Base-by-base conservation (phyloP, 306 rosid species). In the Rosa chinensis region DNA sequence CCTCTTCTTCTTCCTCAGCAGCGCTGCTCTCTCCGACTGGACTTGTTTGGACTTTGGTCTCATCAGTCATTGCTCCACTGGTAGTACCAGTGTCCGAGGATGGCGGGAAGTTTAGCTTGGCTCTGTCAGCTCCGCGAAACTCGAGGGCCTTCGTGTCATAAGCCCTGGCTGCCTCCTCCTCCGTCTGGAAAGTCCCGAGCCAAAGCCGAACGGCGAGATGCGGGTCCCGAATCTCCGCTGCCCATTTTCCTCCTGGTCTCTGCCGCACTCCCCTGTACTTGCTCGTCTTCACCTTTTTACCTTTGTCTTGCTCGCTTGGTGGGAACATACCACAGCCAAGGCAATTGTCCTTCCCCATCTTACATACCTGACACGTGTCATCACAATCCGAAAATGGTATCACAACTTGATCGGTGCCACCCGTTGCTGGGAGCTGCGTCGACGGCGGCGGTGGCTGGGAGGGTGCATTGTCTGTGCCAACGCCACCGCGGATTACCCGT, bases 131-230 rank as follows among this genome's bases (percentile, higher is more conserved):
- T 7, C 91, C 91, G 0, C 78, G 89, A 72, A 84, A 87, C 67
- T 84, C 83, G 16, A 90, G 63, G 66, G 94, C 89, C 10, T 87
- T 90, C 72, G 68, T 78, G 72, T 90, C 94, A 74, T 90, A 88
- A 8, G 92, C 94, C 69, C 88, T 82, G 4, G 92, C 94, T 6
- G 90, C 94, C 43, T 80, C n/a, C 86, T 88, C 88, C 37, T 67
- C 89, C 42, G 89, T 87, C 61, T 80, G 76, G 67, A 90, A 90
- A 0, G 94, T 88, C 35, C 92, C 88, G 0, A 89, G 84, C 95
- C 92, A 90, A 25, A 89, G 87, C 16, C 90, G 81, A 0, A 69
- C 45, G 0, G 89, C 87, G 5, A 78, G 55, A 13, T 48, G 28
- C 0, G 93, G 59, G 59, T 53, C 59, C 1, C 10, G 59, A 53